Percentiles rank a stretch among this genome's conserved stretches.
Conservation (phyloP, 176 grass and related monocot species). For the Lolium multiflorum region DNA sequence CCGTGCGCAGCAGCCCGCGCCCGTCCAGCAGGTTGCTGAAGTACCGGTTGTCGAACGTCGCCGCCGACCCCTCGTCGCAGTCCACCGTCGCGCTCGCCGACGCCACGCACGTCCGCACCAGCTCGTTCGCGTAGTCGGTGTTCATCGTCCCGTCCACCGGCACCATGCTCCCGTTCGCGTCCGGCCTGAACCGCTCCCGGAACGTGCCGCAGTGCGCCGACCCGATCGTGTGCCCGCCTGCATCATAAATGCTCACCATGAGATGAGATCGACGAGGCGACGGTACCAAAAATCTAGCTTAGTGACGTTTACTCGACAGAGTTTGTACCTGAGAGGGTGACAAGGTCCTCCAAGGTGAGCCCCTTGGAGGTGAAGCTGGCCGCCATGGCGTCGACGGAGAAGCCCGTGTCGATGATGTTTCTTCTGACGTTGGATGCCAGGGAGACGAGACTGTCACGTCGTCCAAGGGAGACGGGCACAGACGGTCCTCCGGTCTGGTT, state of each 20-base stretch:
- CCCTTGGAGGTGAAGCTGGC: slow-evolving; percentile 74
- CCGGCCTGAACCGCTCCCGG: slow-evolving; percentile 73
- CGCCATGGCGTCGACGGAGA: slow-evolving; percentile 79
- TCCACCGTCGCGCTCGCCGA: slow-evolving; percentile 46
- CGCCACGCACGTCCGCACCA: slow-evolving; percentile 61
- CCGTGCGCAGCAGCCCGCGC: slow-evolving; percentile 76
- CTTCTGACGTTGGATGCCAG: slow-evolving; percentile 72
- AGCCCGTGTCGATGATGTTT: slow-evolving; percentile 94
- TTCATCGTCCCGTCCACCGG: slow-evolving; percentile 74
- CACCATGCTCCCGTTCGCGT: slow-evolving; percentile 64
- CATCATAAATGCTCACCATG: too few species aligned
- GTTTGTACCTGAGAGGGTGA: slow-evolving; percentile 75
- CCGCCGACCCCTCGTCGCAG: slow-evolving; percentile 71
- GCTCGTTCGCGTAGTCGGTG: slow-evolving; percentile 66
- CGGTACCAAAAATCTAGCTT: background rate
- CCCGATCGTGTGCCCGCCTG: slow-evolving; percentile 92
- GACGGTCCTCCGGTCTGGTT: slow-evolving; percentile 80
- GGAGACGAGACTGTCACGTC: slow-evolving; percentile 74
- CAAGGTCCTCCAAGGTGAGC: slow-evolving; percentile 76
- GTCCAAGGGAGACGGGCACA: slow-evolving; percentile 63
- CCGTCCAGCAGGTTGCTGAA: slow-evolving; percentile 74
- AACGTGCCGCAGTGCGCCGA: slow-evolving; percentile 90
- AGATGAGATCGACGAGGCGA: background rate
- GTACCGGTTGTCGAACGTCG: slow-evolving; percentile 84
- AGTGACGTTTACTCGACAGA: background rate